A percentile compares a stretch with the other conserved stretches of the same genome.
Evolutionary conservation across 1,139 yeast genomes (phyloP).

Genomic region (Yamadazyma mexicana): DNA sequence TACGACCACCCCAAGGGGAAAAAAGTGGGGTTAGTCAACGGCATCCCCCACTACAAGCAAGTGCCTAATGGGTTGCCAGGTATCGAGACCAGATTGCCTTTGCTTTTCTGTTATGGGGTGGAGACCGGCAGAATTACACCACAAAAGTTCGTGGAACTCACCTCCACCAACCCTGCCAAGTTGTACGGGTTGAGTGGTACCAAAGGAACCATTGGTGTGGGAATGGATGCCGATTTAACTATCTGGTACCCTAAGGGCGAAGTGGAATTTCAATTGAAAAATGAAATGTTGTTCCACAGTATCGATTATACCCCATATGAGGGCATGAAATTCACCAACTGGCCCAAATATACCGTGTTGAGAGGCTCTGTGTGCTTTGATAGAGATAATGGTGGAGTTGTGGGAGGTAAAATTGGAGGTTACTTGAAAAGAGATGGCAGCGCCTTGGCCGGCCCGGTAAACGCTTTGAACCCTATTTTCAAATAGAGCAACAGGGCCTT

Average conservation of each 20-base stretch:
- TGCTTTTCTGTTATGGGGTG: conserved; percentile 43
- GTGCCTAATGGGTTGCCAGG: conserved; percentile 50
- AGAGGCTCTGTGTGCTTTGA: conserved; percentile 38
- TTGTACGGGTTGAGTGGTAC: conserved; percentile 36
- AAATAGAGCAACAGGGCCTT: neutral
- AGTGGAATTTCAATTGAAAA: conserved; percentile 26
- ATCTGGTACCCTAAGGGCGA: conserved; percentile 42
- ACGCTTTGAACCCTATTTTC: conserved; percentile 10
- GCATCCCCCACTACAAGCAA: conserved; percentile 33
- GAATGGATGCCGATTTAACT: conserved; percentile 43
- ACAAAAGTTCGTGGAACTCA: conserved; percentile 42
- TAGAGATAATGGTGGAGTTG: conserved; percentile 28
- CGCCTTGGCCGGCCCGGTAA: conserved; percentile 18
- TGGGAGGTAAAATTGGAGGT: conserved; percentile 20
- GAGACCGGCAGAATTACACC: conserved; percentile 38
- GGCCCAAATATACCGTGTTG: conserved; percentile 46
- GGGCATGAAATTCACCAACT: conserved; percentile 39
- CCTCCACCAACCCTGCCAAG: conserved; percentile 44
- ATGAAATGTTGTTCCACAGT: conserved; percentile 38
- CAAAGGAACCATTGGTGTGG: conserved; percentile 42
- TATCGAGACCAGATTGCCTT: conserved; percentile 45
- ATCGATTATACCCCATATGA: conserved; percentile 50
- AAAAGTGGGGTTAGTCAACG: conserved; percentile 33
- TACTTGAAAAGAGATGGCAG: conserved; percentile 25
- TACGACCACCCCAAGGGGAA: conserved; percentile 40